Percentiles rank a stretch among this genome's conserved stretches.
Evolutionary conservation across 164 flowering plant species (phyloP).

Genomic region (Santalum album): DNA sequence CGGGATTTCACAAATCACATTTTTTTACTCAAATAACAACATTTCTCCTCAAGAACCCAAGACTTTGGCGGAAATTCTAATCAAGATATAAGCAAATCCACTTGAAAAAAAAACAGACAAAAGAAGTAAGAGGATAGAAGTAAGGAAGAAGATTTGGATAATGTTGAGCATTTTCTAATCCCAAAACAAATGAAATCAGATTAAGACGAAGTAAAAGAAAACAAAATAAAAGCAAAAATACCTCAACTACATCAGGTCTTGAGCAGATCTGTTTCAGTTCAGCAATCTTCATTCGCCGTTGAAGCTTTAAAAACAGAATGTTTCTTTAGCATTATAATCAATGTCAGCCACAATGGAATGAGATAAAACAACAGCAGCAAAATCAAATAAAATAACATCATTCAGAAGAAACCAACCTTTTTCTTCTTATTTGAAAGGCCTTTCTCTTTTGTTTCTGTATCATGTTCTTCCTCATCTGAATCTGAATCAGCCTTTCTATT

Average conservation of each 20-base stretch:
- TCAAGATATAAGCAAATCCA: no score
- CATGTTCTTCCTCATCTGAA: constrained; percentile 85
- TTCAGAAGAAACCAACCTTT: constrained; percentile 40
- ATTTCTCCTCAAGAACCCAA: no score
- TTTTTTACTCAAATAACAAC: no score
- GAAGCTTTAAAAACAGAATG: constrained; percentile 44
- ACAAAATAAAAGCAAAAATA: constrained; percentile 11
- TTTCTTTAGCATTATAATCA: neutral
- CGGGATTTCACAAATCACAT: no score
- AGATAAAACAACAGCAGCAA: neutral
- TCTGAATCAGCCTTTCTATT: constrained; percentile 68
- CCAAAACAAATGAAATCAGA: no score
- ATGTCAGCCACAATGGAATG: neutral
- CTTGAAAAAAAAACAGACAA: no score
- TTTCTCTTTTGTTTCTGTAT: constrained; percentile 65
- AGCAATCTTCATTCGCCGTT: constrained; percentile 92
- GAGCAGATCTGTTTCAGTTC: constrained; percentile 84
- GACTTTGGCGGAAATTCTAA: no score
- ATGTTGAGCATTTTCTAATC: no score
- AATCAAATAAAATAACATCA: neutral
- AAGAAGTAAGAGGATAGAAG: no score
- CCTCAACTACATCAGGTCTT: constrained; percentile 99
- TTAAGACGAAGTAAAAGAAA: neutral
- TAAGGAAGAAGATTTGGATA: no score
- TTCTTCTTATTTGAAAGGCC: constrained; percentile 88